These are phyloP conservation scores for Fusarium chlamydosporum DNA, from an alignment of 2,329 filamentous ascomycete genomes.

Conservation along the genomic window DNA sequence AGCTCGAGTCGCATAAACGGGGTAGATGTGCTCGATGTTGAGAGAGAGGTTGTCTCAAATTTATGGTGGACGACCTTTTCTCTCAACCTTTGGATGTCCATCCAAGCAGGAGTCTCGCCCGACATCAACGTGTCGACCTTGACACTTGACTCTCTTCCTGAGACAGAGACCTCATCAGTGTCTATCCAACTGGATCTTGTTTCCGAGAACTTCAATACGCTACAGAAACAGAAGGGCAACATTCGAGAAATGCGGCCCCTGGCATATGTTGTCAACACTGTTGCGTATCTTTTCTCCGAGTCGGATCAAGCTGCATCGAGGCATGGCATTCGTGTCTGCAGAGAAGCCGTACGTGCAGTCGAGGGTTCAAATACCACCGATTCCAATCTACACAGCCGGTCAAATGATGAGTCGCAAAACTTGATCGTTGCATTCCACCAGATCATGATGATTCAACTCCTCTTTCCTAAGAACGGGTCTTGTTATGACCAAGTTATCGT, in stretches of 20 bases:
- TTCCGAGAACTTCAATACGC: constrained; percentile 56
- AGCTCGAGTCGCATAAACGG: constrained; percentile 58
- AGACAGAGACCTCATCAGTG: constrained; percentile 50
- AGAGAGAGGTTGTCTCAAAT: constrained; percentile 58
- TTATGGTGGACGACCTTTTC: constrained; percentile 59
- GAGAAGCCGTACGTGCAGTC: constrained; percentile 50
- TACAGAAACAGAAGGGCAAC: constrained; percentile 55
- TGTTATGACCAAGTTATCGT: constrained; percentile 42
- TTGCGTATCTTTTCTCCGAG: constrained; percentile 50
- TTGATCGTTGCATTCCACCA: constrained; percentile 54
- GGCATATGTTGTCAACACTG: constrained; percentile 53
- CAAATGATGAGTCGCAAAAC: constrained; percentile 46
- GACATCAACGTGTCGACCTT: constrained; percentile 45
- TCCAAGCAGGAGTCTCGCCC: constrained; percentile 55
- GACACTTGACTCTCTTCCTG: constrained; percentile 51
- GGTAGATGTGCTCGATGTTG: constrained; percentile 58
- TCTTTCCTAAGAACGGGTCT: constrained; percentile 49
- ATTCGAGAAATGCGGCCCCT: constrained; percentile 56
- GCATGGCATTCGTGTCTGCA: constrained; percentile 46
- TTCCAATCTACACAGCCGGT: constrained; percentile 20
- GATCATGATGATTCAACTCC: constrained; percentile 53
- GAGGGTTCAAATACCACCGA: constrained; percentile 44
- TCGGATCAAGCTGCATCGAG: constrained; percentile 46
- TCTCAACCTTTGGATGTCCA: constrained; percentile 57
- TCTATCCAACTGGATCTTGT: constrained; percentile 55